Conservation (phyloP, 164 flowering plant genomes). For the Santalum album region DNA sequence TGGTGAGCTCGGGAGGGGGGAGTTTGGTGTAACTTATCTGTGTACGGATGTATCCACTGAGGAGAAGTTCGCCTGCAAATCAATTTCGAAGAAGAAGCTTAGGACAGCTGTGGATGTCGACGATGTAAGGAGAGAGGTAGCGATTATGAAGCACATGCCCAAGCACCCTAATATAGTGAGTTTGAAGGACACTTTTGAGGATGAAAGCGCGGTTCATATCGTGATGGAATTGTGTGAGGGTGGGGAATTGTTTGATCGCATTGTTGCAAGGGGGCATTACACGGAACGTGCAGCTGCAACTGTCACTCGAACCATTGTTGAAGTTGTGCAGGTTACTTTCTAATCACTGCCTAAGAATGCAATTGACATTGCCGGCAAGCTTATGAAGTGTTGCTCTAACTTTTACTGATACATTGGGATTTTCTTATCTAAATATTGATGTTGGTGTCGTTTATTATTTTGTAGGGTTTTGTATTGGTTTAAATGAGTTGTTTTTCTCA, state of each 20-base stretch:
- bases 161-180: conserved; percentile 46
- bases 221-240: conserved; percentile 60
- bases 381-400: too few relatives aligned
- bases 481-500: too few relatives aligned
- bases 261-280: conserved; percentile 54
- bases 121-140: conserved; percentile 65
- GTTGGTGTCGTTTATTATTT: too few relatives aligned
- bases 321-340: conserved; percentile 42
- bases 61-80: conserved; percentile 49
- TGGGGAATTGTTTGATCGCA: conserved; percentile 40
- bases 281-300: conserved; percentile 51
- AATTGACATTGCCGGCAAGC: too few relatives aligned
- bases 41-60: conserved; percentile 24
- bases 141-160: conserved; percentile 59
- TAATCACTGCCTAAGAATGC: too few relatives aligned
- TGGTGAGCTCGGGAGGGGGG: conserved; percentile 57
- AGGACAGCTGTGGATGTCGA: conserved; percentile 57
- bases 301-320: conserved; percentile 42
- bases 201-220: conserved; percentile 47
- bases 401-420: too few relatives aligned
- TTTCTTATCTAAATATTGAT: too few relatives aligned
- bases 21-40: conserved; percentile 55
- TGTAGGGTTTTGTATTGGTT: too few relatives aligned
- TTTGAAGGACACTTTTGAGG: conserved; percentile 53
- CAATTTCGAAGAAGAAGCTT: conserved; percentile 57